phyloP scores from a whole-genome alignment of 306 rosid species.

The Abrus precatorius region DNA sequence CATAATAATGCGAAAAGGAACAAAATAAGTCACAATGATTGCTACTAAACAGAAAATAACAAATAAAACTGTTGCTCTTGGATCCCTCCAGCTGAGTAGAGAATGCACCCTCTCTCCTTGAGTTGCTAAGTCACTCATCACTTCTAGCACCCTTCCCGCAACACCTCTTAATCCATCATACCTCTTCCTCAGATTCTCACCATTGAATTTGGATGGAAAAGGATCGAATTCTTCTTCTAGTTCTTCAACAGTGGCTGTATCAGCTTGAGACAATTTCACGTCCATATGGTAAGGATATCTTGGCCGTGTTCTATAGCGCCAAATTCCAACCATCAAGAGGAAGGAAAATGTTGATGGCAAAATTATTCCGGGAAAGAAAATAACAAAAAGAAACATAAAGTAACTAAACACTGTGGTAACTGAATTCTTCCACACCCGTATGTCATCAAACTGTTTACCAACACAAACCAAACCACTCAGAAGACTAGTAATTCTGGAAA shows the following conservation, averaged over 20 bases:
- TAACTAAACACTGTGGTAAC: neutral
- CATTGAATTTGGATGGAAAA: slow-evolving; percentile 32
- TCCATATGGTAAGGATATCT: slow-evolving; percentile 64
- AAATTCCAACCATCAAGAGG: slow-evolving; percentile 34
- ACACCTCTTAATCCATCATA: slow-evolving; percentile 60
- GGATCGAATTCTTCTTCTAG: slow-evolving; percentile 65
- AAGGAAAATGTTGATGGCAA: slow-evolving; percentile 6
- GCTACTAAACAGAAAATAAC: slow-evolving; percentile 50
- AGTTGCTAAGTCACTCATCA: slow-evolving; percentile 60
- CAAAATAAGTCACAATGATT: slow-evolving; percentile 38
- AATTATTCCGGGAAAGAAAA: neutral
- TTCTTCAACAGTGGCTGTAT: slow-evolving; percentile 51
- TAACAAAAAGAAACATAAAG: neutral
- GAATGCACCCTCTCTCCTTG: slow-evolving; percentile 65
- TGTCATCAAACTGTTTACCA: slow-evolving; percentile 37
- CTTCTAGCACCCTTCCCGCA: slow-evolving; percentile 50
- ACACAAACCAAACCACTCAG: slow-evolving; percentile 23
- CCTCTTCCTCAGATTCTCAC: slow-evolving; percentile 42
- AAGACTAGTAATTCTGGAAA: slow-evolving; percentile 45
- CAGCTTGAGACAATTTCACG: slow-evolving; percentile 49
- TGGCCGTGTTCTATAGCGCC: slow-evolving; percentile 49
- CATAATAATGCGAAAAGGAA: slow-evolving; percentile 30
- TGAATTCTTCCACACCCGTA: slow-evolving; percentile 51
- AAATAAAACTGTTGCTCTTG: slow-evolving; percentile 60
- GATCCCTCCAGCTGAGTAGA: slow-evolving; percentile 64